These are phyloP conservation scores for Biscogniauxia marginata DNA, from an alignment of 2,329 filamentous ascomycete genomes.

Conservation along the genomic window DNA sequence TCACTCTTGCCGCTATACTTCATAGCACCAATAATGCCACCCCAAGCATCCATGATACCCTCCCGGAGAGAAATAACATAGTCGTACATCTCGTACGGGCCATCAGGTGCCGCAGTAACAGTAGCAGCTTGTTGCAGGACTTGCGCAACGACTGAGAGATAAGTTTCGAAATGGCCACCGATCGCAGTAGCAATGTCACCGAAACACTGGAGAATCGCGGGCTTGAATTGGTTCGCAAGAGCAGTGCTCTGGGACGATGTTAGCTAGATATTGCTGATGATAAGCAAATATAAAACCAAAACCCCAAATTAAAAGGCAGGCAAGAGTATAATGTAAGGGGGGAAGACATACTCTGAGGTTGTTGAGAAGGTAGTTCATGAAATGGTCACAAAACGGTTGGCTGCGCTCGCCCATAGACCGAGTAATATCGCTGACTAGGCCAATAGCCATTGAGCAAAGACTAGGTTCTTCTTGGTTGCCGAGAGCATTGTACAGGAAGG, in stretches of 20 bases:
- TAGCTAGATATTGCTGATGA: conserved; percentile 25
- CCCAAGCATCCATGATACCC: conserved; percentile 99
- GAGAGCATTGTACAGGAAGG: conserved; percentile 90
- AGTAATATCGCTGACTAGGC: conserved; percentile 93
- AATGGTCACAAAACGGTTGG: conserved; percentile 92
- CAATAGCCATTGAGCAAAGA: conserved; percentile 95
- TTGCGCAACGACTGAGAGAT: conserved; percentile 86
- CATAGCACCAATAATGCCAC: conserved; percentile 93
- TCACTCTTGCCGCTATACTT: conserved; percentile 75
- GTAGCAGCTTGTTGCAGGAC: conserved; percentile 90
- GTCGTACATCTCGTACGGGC: conserved; percentile 92
- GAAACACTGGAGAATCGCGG: conserved; percentile 95
- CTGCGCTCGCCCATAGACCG: conserved; percentile 86
- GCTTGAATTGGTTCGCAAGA: conserved; percentile 96
- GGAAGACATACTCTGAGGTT: conserved; percentile 69
- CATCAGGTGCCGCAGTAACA: conserved; percentile 75
- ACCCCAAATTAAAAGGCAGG: background rate
- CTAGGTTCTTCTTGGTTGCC: conserved; percentile 93
- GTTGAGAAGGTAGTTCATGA: conserved; percentile 97
- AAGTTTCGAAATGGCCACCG: conserved; percentile 86
- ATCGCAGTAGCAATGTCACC: conserved; percentile 97
- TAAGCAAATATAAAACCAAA: conserved; percentile 3
- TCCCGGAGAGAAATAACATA: conserved; percentile 94
- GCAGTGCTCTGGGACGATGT: conserved; percentile 63
- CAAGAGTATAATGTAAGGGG: conserved; percentile 2